Evolutionary conservation across 1,284 basidiomycete species (phyloP), one percentile per base, ranked within the genome.

Genomic region (Anthracocystis walkeri): DNA sequence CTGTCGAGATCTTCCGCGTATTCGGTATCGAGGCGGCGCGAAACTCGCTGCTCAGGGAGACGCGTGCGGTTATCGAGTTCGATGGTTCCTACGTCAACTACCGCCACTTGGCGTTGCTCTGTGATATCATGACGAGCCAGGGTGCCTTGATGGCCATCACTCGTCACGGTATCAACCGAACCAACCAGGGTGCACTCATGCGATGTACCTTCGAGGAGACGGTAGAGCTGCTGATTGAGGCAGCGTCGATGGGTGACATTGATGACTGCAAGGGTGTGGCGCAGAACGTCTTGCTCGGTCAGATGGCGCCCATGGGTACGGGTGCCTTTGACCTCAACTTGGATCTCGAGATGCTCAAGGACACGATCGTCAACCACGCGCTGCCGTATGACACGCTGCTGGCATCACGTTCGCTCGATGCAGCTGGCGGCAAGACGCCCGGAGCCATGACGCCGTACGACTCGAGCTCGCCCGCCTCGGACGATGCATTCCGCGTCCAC

Each of bases 31-130:
- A 99, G 87, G 97, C 95, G 20, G 95, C 94, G 18, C 92, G 97
- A 14, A 93, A 91, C 42, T 94, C 95, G 14, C 91, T 99, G 79
- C 91, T 97, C 88, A 93, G 90, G 87, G 97, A 99, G 86, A 87
- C 98, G 65, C 80, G 82, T 25, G 75, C 73, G 35, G 96, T 98
- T 84, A 97, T 99, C 87, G 95, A 97, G 87, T 97, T 97, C 87
- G 97, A 97, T 85, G 97, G 96, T 89, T 98, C 96, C 20, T 97
- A 98, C 84, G 96, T 99, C 88, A 99, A 99, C 87, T 99, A 97
- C 87, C 92, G 97, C 59, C 97, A 99, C 86, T 88, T 99, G 61
- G 93, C 95, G 1, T 88, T 99, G 20, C 90, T 99, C 25, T 96
- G 94, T 86, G 97, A 99, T 86, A 89, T 99, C 56, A 99, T 99